phyloP scores from a whole-genome alignment of 148 eudicot species.

The Rheum nobile region DNA sequence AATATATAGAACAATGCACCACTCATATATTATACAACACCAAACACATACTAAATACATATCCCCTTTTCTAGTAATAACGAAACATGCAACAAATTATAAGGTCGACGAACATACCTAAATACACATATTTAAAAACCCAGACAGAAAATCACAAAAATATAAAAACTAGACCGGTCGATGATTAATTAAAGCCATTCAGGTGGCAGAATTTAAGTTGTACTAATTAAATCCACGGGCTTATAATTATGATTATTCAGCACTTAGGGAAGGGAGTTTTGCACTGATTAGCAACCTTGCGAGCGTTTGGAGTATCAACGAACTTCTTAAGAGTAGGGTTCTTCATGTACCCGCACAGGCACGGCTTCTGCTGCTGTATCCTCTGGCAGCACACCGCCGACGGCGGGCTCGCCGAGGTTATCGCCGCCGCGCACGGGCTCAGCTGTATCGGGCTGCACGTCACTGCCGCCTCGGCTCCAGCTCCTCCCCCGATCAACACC shows the following conservation, averaged over 20 bases:
- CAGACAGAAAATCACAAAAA: too few relatives aligned
- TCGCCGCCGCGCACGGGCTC: constrained; percentile 4
- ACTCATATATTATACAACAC: too few relatives aligned
- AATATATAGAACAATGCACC: too few relatives aligned
- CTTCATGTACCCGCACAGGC: constrained; percentile 6
- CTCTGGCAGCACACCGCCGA: constrained; percentile 1
- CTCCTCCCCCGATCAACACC: background rate
- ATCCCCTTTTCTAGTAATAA: too few relatives aligned
- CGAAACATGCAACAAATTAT: too few relatives aligned
- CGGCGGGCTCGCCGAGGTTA: background rate
- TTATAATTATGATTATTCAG: background rate
- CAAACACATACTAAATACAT: too few relatives aligned
- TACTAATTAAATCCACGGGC: too few relatives aligned
- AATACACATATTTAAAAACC: too few relatives aligned
- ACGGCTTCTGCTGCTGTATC: constrained; percentile 8
- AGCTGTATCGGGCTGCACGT: constrained; percentile 4
- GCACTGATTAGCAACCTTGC: constrained; percentile 8
- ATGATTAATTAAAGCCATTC: too few relatives aligned
- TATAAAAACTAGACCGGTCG: too few relatives aligned
- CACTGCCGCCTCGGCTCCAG: background rate
- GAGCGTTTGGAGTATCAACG: constrained; percentile 3
- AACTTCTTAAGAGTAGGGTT: constrained; percentile 1
- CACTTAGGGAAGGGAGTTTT: constrained; percentile 5
- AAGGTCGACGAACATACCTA: too few relatives aligned
- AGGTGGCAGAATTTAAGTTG: too few relatives aligned